Evolutionary conservation across 768 basidiomycete genomes (phyloP).

Genomic region (Boletus rufocinnamomeus): DNA sequence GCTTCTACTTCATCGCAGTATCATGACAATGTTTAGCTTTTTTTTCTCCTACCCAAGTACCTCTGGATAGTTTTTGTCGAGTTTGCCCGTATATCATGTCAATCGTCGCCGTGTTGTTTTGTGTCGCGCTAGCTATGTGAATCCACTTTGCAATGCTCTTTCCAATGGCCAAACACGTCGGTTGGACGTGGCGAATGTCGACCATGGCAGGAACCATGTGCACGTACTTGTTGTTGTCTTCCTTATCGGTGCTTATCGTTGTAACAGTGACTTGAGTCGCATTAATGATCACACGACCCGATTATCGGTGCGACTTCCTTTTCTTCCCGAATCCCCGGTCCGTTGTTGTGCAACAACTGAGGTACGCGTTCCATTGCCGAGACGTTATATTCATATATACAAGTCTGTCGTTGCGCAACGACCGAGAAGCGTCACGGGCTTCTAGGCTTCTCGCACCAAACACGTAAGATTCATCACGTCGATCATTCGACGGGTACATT

Average conservation of each 20-base stretch:
- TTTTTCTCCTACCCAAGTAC: neutral
- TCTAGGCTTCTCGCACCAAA: neutral
- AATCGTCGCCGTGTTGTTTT: constrained; percentile 27
- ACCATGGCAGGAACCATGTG: no score
- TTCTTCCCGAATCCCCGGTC: neutral
- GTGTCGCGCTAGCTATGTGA: constrained; percentile 29
- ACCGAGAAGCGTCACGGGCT: neutral
- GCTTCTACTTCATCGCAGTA: constrained; percentile 12
- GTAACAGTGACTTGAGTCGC: no score
- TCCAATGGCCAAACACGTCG: neutral
- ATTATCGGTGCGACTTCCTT: neutral
- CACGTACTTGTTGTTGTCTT: no score
- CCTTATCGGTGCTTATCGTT: no score
- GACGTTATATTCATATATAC: neutral
- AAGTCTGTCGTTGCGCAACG: neutral
- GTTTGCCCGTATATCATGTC: constrained; percentile 23
- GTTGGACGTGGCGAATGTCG: neutral
- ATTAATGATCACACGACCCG: neutral
- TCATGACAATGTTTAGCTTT: constrained; percentile 2
- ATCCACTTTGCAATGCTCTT: constrained; percentile 14
- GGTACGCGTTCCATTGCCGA: neutral
- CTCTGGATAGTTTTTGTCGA: constrained; percentile 17
- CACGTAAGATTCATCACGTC: neutral
- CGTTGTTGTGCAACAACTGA: neutral
- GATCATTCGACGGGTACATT: neutral